Evolutionary conservation across 2,329 filamentous ascomycete species (phyloP), one percentile per base, ranked within the genome.

Genomic region (Paracorniculantispora psalliotae): DNA sequence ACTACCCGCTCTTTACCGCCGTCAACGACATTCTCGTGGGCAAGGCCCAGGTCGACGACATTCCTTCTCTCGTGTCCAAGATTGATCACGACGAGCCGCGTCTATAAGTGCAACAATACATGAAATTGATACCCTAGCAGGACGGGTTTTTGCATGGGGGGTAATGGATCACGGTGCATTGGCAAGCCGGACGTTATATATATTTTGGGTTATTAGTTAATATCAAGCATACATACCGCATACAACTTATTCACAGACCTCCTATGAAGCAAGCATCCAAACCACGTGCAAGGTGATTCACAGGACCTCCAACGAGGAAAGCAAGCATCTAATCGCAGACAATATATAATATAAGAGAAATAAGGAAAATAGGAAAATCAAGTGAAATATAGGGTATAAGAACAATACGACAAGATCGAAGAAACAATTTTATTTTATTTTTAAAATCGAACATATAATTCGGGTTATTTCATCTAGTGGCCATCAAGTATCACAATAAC

Each of bases 1-100:
- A 96, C 54, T 99, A 96, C 72, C 94, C 94, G 21, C 78, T 99
- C 6, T 96, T 99, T 72, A 97, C 91, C 9, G 91, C 91, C 1
- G 92, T 97, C 53, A 87, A 91, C 63, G 85, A 73, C 64, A 92
- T 96, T 66, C 76, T 96, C 48, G 82, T 91, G 66, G 90, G 90
- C 62, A 86, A 84, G 64, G 85, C 87, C 66, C 85, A 86, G 64
- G 88, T 92, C 19, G 85, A 92, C 63, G 89, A 96, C 66, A 92
- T 96, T 67, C 91, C 92, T 25, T 78, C 80, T 59, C 79, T 94
- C 59, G 83, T 90, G 33, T 76, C 74, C 33, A 70, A 73, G 21
- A 25, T 61, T 35, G 58, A 59, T 21, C 37, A 52, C 46, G 57
- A 56, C 37, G 13, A 62, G 53, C 50, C 59, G 12, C 56, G 47